phyloP scores from a whole-genome alignment of 2,329 filamentous ascomycete genomes.

The Trichoderma oligosporum region DNA sequence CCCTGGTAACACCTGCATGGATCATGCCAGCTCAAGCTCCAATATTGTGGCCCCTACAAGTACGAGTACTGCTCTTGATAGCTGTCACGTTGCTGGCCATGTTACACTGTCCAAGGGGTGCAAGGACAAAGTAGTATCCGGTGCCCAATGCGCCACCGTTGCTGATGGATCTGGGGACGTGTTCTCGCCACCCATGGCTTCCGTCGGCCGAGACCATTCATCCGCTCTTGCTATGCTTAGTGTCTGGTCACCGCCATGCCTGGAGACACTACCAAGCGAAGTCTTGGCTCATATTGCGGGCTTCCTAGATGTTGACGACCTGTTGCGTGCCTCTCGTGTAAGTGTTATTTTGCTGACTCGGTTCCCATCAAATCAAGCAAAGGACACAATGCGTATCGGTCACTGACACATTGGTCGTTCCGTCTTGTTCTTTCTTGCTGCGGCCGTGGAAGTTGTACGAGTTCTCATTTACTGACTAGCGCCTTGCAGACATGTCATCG shows the following conservation, averaged over 20 bases:
- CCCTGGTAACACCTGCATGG: conserved; percentile 11
- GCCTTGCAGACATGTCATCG: conserved; percentile 53
- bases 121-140: conserved; percentile 22
- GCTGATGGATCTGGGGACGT: conserved; percentile 1
- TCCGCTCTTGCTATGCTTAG: background rate
- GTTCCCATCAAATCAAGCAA: background rate
- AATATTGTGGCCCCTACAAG: conserved; percentile 20
- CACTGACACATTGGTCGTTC: background rate
- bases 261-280: conserved; percentile 52
- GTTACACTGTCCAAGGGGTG: background rate
- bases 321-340: conserved; percentile 55
- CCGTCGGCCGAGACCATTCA: background rate
- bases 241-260: conserved; percentile 22
- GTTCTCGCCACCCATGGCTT: conserved; percentile 3
- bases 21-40: conserved; percentile 24
- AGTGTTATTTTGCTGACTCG: conserved; percentile 27
- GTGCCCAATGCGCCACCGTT: conserved; percentile 29
- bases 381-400: no score
- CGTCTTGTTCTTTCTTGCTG: background rate
- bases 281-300: conserved; percentile 53
- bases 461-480: conserved; percentile 22
- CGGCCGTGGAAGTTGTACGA: background rate
- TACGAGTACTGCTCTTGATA: background rate
- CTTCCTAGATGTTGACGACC: conserved; percentile 55
- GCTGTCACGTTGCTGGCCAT: background rate